Evolutionary conservation across 2,329 filamentous ascomycete genomes (phyloP).

Genomic region (Pestalotiopsis sp.): DNA sequence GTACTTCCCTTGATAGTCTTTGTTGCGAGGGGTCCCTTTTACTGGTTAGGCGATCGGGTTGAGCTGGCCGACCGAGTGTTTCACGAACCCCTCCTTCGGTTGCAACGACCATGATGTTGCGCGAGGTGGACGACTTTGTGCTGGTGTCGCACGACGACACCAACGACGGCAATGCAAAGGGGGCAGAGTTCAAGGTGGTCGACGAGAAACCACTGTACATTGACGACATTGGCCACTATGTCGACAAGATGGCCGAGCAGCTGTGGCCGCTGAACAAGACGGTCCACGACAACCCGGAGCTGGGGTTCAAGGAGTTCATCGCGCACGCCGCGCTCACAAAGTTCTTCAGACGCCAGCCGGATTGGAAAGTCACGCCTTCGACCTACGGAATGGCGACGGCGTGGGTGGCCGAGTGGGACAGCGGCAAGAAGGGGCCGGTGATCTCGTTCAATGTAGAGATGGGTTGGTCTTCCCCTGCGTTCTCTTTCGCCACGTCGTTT

Average conservation of each 20-base stretch:
- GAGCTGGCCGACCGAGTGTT: neutral
- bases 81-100: neutral
- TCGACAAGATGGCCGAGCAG: conserved; percentile 39
- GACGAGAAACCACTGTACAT: conserved; percentile 26
- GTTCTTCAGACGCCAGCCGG: conserved; percentile 44
- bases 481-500: neutral
- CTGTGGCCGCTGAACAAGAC: conserved; percentile 50
- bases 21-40: neutral
- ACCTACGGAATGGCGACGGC: conserved; percentile 55
- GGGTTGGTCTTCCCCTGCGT: conserved; percentile 31
- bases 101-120: conserved; percentile 19
- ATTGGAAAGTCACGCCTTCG: conserved; percentile 53
- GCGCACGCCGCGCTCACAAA: conserved; percentile 52
- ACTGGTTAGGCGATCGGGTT: neutral
- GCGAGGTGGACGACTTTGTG: conserved; percentile 28
- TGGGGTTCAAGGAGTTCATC: conserved; percentile 48
- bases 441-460: conserved; percentile 51
- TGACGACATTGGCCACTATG: conserved; percentile 37
- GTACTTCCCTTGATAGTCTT: neutral
- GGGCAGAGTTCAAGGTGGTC: neutral
- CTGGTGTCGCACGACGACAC: conserved; percentile 27
- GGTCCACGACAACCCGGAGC: conserved; percentile 54
- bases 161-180: conserved; percentile 20
- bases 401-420: conserved; percentile 53
- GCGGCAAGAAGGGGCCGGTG: conserved; percentile 45